Evolutionary conservation across 805 yeast genomes (phyloP), one percentile per base, ranked within the genome.

Genomic region (Diddensiella transvaalensis): DNA sequence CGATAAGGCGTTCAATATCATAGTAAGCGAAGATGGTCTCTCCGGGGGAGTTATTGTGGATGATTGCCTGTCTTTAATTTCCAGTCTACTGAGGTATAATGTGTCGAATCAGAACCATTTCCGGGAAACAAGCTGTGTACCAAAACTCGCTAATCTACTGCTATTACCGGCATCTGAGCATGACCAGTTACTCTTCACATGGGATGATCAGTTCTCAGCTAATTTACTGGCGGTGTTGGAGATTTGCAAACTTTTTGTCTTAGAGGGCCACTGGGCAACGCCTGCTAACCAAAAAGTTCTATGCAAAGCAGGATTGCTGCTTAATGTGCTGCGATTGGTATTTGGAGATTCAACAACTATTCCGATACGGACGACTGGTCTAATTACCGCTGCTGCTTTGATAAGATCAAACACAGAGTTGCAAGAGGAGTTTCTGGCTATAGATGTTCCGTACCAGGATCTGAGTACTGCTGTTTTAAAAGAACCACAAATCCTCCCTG

Each of bases 391-490:
- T 1, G 89, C 95, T 1, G 91, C 84, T 53, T 70, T 90, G 26
- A 83, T 93, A 3, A 68, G 82, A 42, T 76, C 80, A 24, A 88
- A 89, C 62, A 65, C 73, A 2, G 77, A 72, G 1, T 75, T 85
- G 29, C 99, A 93, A 64, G 68, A 70, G 11, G 79, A 79, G 49
- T 84, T 91, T 57, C 74, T 88, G 1, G 81, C 80, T 47, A 82
- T 91, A 11, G 98, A 93, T 64, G 96, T 93, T 4, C 99, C 99
- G 0, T 87, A 83, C 61, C 73, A 90, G 47, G 97, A 88, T 60
- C 88, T 96, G 8, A 72, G 83, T 3, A 80, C 82, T 0, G 55
- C 62, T 2, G 52, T 53, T 26, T 67, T 62, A 33, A 50, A 55
- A 3, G 65, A 57, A 44, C 70, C 62, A 3, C 59, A 54, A 22